Base-by-base conservation (phyloP, 1,284 basidiomycete species). In the Grifola frondosa region DNA sequence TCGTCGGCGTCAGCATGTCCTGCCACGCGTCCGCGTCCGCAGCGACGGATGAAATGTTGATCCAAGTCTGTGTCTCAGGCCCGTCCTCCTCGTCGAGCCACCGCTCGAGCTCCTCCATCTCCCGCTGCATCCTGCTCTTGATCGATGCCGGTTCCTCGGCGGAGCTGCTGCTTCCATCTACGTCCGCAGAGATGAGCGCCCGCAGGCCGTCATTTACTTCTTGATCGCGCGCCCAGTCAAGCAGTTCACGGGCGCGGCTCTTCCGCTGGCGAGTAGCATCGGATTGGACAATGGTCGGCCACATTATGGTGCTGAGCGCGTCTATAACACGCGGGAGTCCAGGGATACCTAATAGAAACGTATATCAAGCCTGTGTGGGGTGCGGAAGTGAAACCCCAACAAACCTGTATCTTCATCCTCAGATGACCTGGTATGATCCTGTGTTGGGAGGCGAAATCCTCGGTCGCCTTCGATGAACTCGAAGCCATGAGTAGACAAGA, bases 261-360 rank as follows among this genome's bases (percentile, higher is more conserved):
- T 64, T 62, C 42, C 63, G 60, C 12, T 58, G 52, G 26, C 50
- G 48, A 7, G 58, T 56, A 13, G 59, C 49, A 42, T 59, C 62
- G 10, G 61, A 58, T 35, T 64, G 73, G 12, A 77, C 62, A 76
- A 91, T 81, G 0, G 82, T 82, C 4, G 88, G 84, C 88, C 88
- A 91, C 83, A 91, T 88, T 53, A 91, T 81, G 1, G 87, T 88
- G 60, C 86, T 84, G 29, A 91, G 65, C 7, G 88, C 84, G 58
- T 89, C 87, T 13, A 87, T 53, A 10, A 89, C 80, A 19, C 88
- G 78, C 28, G 77, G 74, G 19, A 88, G 70, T 7, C 80, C 75
- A 13, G 76, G 78, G 30, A 82, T 72, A 19, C 69, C 83, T 82
- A 45, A 26, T 35, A 40, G 13, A 13, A 22, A 12, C 25, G 17